A percentile compares a stretch with the other conserved stretches of the same genome.
These are phyloP conservation scores for Blastobotrys persicus DNA, from an alignment of 1,139 yeast species.

Conservation along the genomic window DNA sequence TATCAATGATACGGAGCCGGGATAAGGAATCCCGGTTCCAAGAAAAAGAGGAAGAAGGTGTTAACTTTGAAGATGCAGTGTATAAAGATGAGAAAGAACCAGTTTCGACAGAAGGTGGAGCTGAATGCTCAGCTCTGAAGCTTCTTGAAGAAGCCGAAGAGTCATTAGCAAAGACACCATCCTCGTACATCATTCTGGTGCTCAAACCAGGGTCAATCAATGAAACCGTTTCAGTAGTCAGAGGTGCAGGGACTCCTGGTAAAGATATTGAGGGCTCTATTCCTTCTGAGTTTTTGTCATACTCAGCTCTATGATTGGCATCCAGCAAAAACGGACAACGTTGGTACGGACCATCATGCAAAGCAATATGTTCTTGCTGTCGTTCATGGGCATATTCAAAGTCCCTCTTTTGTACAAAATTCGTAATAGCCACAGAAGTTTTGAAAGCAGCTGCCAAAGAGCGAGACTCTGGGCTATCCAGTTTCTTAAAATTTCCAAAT, in stretches of 20 bases:
- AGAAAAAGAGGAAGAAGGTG: neutral
- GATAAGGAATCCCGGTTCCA: neutral
- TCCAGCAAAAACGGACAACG: slow-evolving; percentile 69
- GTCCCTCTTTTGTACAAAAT: slow-evolving; percentile 56
- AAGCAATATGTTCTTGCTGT: slow-evolving; percentile 65
- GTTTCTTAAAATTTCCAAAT: slow-evolving; percentile 26
- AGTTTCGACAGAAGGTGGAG: slow-evolving; percentile 5
- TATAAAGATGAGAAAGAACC: slow-evolving; percentile 2
- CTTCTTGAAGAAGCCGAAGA: slow-evolving; percentile 20
- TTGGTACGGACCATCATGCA: slow-evolving; percentile 82
- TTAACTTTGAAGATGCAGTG: neutral
- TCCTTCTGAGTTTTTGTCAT: slow-evolving; percentile 43
- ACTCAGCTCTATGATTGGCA: slow-evolving; percentile 47
- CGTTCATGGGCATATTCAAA: slow-evolving; percentile 46
- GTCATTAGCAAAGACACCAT: slow-evolving; percentile 11
- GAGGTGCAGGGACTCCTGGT: slow-evolving; percentile 64
- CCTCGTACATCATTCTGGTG: slow-evolving; percentile 4
- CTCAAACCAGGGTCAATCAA: slow-evolving; percentile 27
- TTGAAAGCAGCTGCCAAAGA: slow-evolving; percentile 39
- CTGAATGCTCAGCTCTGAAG: slow-evolving; percentile 8
- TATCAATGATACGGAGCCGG: neutral
- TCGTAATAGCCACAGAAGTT: slow-evolving; percentile 59
- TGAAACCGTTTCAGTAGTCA: slow-evolving; percentile 39
- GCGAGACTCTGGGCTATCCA: slow-evolving; percentile 21
- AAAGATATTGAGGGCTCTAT: slow-evolving; percentile 56